Base-by-base conservation (phyloP, 2,329 filamentous ascomycete genomes). In the Sporothrix pseudoabietina region DNA sequence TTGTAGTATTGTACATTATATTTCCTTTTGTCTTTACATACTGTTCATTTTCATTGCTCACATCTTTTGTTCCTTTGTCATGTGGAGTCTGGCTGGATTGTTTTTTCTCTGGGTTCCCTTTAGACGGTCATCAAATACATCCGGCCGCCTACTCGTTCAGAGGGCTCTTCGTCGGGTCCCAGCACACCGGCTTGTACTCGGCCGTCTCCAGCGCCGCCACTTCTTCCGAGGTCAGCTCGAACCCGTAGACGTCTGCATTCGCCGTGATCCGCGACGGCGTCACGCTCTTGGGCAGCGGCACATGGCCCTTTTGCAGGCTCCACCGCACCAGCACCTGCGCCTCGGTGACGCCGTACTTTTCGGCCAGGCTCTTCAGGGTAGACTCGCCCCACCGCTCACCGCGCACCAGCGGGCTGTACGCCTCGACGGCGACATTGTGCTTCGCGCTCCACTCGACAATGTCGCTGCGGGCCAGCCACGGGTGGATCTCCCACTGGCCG, bases 401-500 rank as follows among this genome's bases (percentile, higher is more conserved):
- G 61, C 86, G 84, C 1, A 90, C 87, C 57, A 91, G 83, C 14
- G 89, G 88, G 57, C 84, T 86, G 79, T 90, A 91, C 0, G 89
- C 89, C 82, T 94, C 86, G 16, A 92, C 80, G 44, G 89, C 86
- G 26, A 92, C 83, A 74, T 85, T 85, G 22, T 89, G 85, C 80
- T 90, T 85, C 75, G 85, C 81, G 77, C 92, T 92, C 94, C 94
- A 98, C 65, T 88, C 84, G 9, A 90, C 89, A 75, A 98, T 93
- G 78, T 97, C 94, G 30, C 86, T 83, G n/a, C 94, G 86, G 9
- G 90, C 86, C 57, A 94, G 88, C 94, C 94, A 98, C 0, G 94
- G 94, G 81, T 98, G 94, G 12, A 98, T 83, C 82, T 98, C 94
- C 82, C 92, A 94, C 82, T 97, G 94, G 55, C 93, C 94, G 52